Base-by-base conservation (phyloP, 2,329 filamentous ascomycete species). In the Aureobasidium zeae region DNA sequence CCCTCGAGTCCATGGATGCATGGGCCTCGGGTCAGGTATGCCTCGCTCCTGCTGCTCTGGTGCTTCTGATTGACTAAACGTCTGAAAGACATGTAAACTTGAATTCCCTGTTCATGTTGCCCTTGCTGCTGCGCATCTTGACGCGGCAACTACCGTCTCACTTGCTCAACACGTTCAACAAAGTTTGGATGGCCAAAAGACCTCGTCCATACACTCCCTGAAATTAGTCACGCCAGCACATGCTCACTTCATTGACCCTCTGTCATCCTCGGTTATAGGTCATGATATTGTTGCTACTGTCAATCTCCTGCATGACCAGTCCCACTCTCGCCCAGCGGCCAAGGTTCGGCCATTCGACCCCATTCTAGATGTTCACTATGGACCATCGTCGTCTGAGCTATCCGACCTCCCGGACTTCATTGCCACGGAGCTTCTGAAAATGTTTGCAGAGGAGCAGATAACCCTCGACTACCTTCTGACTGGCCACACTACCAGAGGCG, bases 11-110 rank as follows among this genome's bases (percentile, higher is more conserved):
- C 44, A 98, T 98, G 91, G 76, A 83, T 53, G 76, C 83, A 49
- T 96, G 91, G 89, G 84, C 86, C 8, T 84, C 93, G 57, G 87
- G 87, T 51, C 86, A 83, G 73, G 88, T 93, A 63, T 49, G 66
- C 41, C 34, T 47, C 8, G 43, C 21, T 24, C 21, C 19, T 22
- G 19, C 35, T 39, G 48, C 15, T 45, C 46, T n/a, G 22, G 33
- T 20, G 22, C 32, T 46, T 12, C 24, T 33, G 38, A 6, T 19
- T 13, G 7, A 29, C 43, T 45, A 26, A 45, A 31, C 25, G 24
- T 25, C 33, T 53, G 20, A 26, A 43, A 95, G 87, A 79, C 83
- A 46, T 96, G 89, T 63, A 81, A 81, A 53, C 84, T 87, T 21
- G 83, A 88, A 13, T 94, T 95, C 53, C 88, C 91, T 6, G 72